Evolutionary conservation across 805 yeast genomes (phyloP).

Genomic region (Yarrowia osloensis): DNA sequence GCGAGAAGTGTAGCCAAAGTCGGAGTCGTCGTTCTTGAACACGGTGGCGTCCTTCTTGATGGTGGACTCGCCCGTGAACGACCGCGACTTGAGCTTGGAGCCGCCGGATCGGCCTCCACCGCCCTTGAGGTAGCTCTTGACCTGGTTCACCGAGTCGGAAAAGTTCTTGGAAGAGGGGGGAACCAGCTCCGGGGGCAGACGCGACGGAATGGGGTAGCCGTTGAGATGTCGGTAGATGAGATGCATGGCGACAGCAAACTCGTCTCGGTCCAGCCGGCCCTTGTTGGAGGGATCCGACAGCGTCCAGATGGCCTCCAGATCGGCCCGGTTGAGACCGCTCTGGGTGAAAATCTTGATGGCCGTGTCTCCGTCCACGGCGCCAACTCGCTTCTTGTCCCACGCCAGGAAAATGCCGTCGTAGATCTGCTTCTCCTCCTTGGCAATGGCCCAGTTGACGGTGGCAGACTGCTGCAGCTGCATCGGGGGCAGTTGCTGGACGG

Average conservation of each 20-base stretch:
- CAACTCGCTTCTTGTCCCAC: slow-evolving; percentile 72
- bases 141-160: slow-evolving; percentile 66
- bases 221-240: slow-evolving; percentile 85
- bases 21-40: slow-evolving; percentile 73
- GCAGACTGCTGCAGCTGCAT: slow-evolving; percentile 47
- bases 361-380: slow-evolving; percentile 73
- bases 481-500: slow-evolving; percentile 40
- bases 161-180: slow-evolving; percentile 83
- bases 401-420: slow-evolving; percentile 86
- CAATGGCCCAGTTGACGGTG: slow-evolving; percentile 77
- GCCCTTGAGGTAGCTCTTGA: slow-evolving; percentile 62
- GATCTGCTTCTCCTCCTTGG: slow-evolving; percentile 81
- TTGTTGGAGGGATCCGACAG: slow-evolving; percentile 79
- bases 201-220: slow-evolving; percentile 79
- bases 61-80: slow-evolving; percentile 41
- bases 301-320: slow-evolving; percentile 89
- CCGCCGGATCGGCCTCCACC: slow-evolving; percentile 39
- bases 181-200: slow-evolving; percentile 82
- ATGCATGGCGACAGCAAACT: slow-evolving; percentile 97
- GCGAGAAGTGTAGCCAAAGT: slow-evolving; percentile 58
- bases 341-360: slow-evolving; percentile 88
- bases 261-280: slow-evolving; percentile 84
- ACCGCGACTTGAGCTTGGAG: slow-evolving; percentile 40
- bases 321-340: slow-evolving; percentile 83
- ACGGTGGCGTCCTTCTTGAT: slow-evolving; percentile 52